These are phyloP conservation scores for Termitomyces sp. DNA, from an alignment of 768 basidiomycete genomes.

Conservation along the genomic window DNA sequence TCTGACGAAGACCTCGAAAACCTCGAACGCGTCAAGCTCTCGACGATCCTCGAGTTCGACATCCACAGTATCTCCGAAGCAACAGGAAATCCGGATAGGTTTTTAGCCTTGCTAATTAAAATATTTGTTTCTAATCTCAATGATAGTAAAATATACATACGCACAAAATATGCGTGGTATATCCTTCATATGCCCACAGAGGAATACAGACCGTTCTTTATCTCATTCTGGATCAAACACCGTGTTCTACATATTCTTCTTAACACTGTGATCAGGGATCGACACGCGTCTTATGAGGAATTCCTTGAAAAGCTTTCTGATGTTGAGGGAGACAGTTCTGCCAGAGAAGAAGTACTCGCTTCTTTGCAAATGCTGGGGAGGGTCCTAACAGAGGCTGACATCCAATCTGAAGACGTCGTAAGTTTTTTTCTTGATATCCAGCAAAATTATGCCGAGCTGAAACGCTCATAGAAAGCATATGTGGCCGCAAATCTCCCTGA, in stretches of 20 bases:
- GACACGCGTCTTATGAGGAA: conserved; percentile 33
- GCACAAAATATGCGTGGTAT: conserved; percentile 67
- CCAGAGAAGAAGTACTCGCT: conserved; percentile 24
- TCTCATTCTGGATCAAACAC: conserved; percentile 47
- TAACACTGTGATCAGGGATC: conserved; percentile 28
- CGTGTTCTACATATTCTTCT: conserved; percentile 48
- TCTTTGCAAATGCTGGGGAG: conserved; percentile 38
- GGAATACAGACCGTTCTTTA: conserved; percentile 43
- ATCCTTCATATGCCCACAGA: conserved; percentile 51
- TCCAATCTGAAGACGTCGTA: conserved; percentile 46
- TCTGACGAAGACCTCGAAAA: conserved; percentile 25
- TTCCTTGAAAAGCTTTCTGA: conserved; percentile 34
- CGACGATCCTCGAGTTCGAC: conserved; percentile 43
- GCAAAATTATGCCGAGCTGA: background rate
- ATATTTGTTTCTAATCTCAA: conserved; percentile 12
- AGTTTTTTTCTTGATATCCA: conserved; percentile 15
- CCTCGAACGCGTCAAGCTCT: conserved; percentile 33
- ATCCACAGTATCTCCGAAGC: conserved; percentile 37
- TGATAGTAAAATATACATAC: conserved; percentile 59
- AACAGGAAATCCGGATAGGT: conserved; percentile 43
- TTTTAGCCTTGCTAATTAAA: conserved; percentile 13
- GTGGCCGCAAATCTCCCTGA: conserved; percentile 34
- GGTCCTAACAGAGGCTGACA: conserved; percentile 36
- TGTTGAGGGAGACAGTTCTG: conserved; percentile 14
- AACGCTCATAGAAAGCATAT: conserved; percentile 39